Evolutionary conservation across 768 basidiomycete genomes (phyloP).

Genomic region (Rhodosporidiobolus odoratus): DNA sequence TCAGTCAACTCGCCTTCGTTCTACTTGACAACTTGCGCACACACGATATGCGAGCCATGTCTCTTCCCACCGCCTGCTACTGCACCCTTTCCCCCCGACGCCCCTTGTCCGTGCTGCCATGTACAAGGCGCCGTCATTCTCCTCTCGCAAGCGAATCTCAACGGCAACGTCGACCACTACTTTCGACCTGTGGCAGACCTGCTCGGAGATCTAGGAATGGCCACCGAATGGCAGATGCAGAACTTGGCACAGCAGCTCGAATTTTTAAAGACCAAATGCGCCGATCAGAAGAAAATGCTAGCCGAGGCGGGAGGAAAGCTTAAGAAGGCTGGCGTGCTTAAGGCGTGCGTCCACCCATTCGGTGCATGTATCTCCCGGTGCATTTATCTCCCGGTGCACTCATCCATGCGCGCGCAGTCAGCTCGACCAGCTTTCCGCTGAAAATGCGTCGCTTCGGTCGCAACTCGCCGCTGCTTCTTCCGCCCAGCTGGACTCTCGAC

Average conservation of each 20-base stretch:
- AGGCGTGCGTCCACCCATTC: neutral
- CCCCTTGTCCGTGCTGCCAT: slow-evolving; percentile 13
- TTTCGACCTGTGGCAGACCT: slow-evolving; percentile 2
- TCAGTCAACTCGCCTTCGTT: neutral
- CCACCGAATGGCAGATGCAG: slow-evolving; percentile 2
- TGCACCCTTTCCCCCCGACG: neutral
- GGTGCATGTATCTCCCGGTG: neutral
- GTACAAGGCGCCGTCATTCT: slow-evolving; percentile 3
- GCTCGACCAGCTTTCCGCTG: neutral
- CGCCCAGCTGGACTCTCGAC: neutral
- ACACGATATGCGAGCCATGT: slow-evolving; percentile 21
- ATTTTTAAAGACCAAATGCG: slow-evolving; percentile 19
- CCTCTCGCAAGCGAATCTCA: neutral
- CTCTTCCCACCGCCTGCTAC: neutral
- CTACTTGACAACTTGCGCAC: slow-evolving; percentile 19
- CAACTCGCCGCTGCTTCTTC: slow-evolving; percentile 8
- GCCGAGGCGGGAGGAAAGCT: neutral
- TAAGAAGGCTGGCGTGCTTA: slow-evolving; percentile 4
- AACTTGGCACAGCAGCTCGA: slow-evolving; percentile 23
- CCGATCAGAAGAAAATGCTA: slow-evolving; percentile 17
- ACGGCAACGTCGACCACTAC: neutral
- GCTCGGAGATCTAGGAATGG: neutral
- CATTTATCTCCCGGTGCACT: neutral
- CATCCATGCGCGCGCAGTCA: neutral
- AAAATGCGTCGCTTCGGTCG: slow-evolving; percentile 2